Conservation (phyloP, 164 flowering plant species). For the Liquidambar formosana region DNA sequence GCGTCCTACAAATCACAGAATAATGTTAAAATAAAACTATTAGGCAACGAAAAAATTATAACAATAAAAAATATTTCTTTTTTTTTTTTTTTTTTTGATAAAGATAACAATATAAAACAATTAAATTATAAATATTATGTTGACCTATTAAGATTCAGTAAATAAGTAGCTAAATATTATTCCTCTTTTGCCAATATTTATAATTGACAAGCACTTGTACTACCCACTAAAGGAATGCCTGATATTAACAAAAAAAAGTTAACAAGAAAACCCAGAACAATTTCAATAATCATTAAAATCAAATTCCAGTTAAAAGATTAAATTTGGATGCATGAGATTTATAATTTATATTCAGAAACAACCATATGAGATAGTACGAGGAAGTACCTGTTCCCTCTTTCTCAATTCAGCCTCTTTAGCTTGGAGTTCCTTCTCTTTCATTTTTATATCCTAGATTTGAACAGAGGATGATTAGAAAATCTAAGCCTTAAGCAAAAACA, state of each 20-base stretch:
- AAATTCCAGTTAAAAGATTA: neutral
- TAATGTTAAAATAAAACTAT: neutral
- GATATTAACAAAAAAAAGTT: neutral
- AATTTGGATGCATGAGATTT: neutral
- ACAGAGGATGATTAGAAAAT: neutral
- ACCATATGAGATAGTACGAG: neutral
- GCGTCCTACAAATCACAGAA: neutral
- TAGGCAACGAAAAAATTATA: neutral
- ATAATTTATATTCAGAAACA: neutral
- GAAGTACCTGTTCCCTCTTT: conserved; percentile 60
- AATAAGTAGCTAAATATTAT: neutral
- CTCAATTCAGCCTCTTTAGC: conserved; percentile 68
- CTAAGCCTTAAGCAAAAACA: neutral
- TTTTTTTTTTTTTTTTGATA: neutral
- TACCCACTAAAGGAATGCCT: neutral
- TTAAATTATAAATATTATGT: neutral
- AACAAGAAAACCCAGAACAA: neutral
- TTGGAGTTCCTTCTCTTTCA: conserved; percentile 63
- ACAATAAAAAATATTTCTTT: neutral
- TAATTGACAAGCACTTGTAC: neutral
- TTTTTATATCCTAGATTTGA: conserved; percentile 41
- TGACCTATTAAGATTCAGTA: too few species aligned
- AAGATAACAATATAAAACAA: neutral
- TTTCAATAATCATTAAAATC: neutral
- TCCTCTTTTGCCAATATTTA: neutral